A percentile compares a stretch with the other conserved stretches of the same genome.
Evolutionary conservation across 352 stramenopile species (phyloP).

Genomic region (Elongisporangium prolatum): DNA sequence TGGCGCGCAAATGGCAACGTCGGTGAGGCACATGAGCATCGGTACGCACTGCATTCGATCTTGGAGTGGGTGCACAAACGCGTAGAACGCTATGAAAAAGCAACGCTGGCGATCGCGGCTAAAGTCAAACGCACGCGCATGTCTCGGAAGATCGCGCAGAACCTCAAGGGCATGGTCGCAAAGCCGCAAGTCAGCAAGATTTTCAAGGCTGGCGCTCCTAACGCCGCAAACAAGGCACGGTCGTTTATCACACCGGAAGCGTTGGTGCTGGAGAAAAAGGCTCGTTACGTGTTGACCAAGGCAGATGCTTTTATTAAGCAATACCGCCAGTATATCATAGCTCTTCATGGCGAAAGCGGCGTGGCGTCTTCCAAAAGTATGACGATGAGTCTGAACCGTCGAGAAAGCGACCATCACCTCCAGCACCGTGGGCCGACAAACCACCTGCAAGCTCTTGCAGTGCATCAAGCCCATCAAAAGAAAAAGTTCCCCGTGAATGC

Average conservation of each 20-base stretch:
- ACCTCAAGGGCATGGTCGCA: slow-evolving; percentile 23
- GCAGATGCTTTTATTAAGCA: slow-evolving; percentile 33
- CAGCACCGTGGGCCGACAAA: not conserved
- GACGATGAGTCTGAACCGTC: not conserved
- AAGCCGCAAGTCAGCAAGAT: not conserved
- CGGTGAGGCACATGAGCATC: slow-evolving; percentile 42
- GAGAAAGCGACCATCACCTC: not conserved
- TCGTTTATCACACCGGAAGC: slow-evolving; percentile 31
- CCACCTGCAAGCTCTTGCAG: not conserved
- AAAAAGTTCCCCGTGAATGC: slow-evolving; percentile 18
- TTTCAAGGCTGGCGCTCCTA: not conserved
- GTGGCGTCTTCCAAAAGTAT: not conserved
- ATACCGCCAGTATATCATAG: slow-evolving; percentile 13
- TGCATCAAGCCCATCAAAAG: slow-evolving; percentile 3
- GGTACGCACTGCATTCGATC: slow-evolving; percentile 50
- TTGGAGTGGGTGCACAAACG: slow-evolving; percentile 49
- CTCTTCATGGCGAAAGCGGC: not conserved
- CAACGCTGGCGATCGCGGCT: slow-evolving; percentile 26
- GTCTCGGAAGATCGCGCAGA: slow-evolving; percentile 21
- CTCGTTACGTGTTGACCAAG: slow-evolving; percentile 46
- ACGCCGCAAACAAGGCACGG: slow-evolving; percentile 1
- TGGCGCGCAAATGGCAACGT: slow-evolving; percentile 30
- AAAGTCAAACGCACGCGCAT: slow-evolving; percentile 34
- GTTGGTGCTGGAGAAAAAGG: slow-evolving; percentile 57
- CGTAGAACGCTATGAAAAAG: slow-evolving; percentile 33